Base-by-base conservation (phyloP, 1,284 basidiomycete genomes). In the Irpex sp. region DNA sequence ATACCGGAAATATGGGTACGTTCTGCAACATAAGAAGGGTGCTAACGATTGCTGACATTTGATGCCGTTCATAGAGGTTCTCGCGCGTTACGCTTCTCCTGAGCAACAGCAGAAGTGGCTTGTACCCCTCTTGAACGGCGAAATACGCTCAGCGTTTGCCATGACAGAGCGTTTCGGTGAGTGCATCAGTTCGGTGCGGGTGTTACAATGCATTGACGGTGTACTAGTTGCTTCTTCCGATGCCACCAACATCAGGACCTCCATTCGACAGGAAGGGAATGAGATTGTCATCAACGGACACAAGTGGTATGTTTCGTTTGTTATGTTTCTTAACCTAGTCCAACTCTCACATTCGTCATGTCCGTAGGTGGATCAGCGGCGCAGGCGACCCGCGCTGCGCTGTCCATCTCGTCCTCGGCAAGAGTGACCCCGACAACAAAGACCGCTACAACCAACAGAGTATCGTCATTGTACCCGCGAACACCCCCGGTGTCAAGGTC, bases 251-350 rank as follows among this genome's bases (percentile, higher is more conserved):
- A 96, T 99, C 69, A 86, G 86, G 64, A 97, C 94, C 13, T 94
- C 93, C 37, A 95, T 97, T 64, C 85, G 86, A 56, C 84, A 87
- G 67, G 92, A 96, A 74, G 94, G 94, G 56, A 80, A 95, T 71
- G 90, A 96, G 67, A 93, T 98, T 68, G 89, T 97, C 66, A 89
- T 99, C 70, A 96, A 93, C 72, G 97, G 97, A 1, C 95, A 97
- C 79, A 99, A 99, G 85, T 98, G 97, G 96, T 88, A 55, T 11
- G 73, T 57, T 26, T 3, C 21, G 3, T 26, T 26, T 26, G 21
- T 26, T 26, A 1, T 26, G 21, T 26, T 26, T 26, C 21, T 2
- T 26, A 3, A 3, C 1, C 21, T n/a, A n/a, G n/a, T n/a, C 36
- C 51, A 47, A 26, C 21, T 26, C 21, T 59, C 31, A 34, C 31